Evolutionary conservation across 78 protist species (phyloP), one percentile per base, ranked within the genome.

Genomic region (Isochrysis galbana): DNA sequence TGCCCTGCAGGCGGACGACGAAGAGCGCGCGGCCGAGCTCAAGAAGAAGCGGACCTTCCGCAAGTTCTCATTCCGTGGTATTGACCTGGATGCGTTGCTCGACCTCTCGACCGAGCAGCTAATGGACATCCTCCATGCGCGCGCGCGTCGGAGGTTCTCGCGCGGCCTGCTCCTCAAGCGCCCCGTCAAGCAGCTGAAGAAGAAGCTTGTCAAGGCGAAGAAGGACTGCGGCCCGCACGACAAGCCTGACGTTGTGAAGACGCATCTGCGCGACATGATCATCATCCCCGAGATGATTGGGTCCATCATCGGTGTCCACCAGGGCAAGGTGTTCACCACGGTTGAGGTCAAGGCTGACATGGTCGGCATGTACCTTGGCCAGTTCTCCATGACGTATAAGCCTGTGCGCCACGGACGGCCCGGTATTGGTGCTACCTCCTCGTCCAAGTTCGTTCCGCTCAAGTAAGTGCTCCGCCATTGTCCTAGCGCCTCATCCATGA

Each of bases 261-360:
- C 99, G n/a, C 95, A 94, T 91, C 91, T 94, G 44, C 96, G 99
- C 87, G 88, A 98, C 98, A 98, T 99, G 99, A 94, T 99, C 96
- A 96, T 99, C 83, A 96, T 98, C 67, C 99, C 99, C 88, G 99
- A 97, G 94, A 99, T 99, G 99, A 98, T 99, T 48, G 99, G 99
- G 80, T 94, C 98, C 51, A 91, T 98, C 72, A 97, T 99, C 55
- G 99, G 99, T 89, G 97, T 99, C 54, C 98, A 99, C 99, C 99
- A 99, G 97, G 99, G 99, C 70, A 98, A 98, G 97, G 72, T 90
- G 51, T 99, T 96, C 98, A 97, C 91, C 95, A 91, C 93, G 46
- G 99, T 99, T 54, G 99, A 99, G 93, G 41, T 29, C 39, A 94
- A 96, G 97, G 97, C 99, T 42, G 99, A 99, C 92, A 99, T 99